Conservation (phyloP, 192 early-diverging fungal species). For the Haplosporangium gracile region DNA sequence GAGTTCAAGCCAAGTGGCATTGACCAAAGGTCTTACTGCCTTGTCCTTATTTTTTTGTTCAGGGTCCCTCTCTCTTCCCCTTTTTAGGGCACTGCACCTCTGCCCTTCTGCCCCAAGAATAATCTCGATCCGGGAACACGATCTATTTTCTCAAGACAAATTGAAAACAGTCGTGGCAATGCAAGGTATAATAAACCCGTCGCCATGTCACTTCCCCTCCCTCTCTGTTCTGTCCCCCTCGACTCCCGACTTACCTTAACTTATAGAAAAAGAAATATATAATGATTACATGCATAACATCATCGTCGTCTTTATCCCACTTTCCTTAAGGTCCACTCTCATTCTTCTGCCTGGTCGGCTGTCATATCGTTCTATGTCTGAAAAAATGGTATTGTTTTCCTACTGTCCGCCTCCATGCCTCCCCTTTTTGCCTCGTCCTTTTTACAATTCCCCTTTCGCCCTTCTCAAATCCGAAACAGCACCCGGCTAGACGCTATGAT, state of each 20-base stretch:
- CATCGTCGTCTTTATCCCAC: background rate
- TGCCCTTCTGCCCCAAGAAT: background rate
- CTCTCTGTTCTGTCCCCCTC: no score
- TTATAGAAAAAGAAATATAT: background rate
- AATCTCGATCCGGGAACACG: slow-evolving; percentile 2
- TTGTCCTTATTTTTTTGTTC: background rate
- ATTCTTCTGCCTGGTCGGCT: no score
- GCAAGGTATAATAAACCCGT: no score
- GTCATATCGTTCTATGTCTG: background rate
- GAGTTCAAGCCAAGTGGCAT: no score
- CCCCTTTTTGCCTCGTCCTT: background rate
- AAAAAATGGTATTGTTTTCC: no score
- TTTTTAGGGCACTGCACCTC: no score
- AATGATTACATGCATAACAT: background rate
- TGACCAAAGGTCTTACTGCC: no score
- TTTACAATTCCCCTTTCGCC: background rate
- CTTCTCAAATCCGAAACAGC: background rate
- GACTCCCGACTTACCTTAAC: no score
- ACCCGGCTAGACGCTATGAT: background rate
- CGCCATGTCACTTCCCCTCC: no score
- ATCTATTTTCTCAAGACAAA: background rate
- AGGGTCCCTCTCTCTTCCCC: background rate
- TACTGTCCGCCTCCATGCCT: background rate
- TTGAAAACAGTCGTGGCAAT: no score
- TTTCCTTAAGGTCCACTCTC: background rate